Conservation (phyloP, 2,329 filamentous ascomycete species). For the Triangularia setosa region DNA sequence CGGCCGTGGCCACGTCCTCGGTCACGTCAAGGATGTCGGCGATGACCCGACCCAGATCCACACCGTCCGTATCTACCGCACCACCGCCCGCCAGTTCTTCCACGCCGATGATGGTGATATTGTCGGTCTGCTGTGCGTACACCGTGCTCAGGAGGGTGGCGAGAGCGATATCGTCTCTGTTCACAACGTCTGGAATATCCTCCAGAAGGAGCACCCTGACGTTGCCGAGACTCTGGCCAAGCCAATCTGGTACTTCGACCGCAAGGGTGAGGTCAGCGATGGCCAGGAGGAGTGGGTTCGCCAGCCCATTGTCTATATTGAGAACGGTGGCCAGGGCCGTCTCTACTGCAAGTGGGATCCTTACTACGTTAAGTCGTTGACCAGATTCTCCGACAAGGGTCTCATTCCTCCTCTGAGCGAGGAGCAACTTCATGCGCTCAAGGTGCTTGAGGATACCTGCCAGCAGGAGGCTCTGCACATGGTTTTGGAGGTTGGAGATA, state of each 20-base stretch:
- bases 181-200: conserved; percentile 76
- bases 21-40: conserved; percentile 84
- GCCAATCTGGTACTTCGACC: conserved; percentile 88
- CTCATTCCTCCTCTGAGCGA: conserved; percentile 68
- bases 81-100: conserved; percentile 80
- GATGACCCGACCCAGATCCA: conserved; percentile 79
- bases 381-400: conserved; percentile 68
- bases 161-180: conserved; percentile 78
- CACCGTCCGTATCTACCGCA: conserved; percentile 85
- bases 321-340: conserved; percentile 60
- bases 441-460: conserved; percentile 73
- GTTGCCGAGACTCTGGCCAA: conserved; percentile 70
- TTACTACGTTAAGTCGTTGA: conserved; percentile 76
- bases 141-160: conserved; percentile 73
- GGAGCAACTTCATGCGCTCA: conserved; percentile 64
- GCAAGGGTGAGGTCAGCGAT: conserved; percentile 74
- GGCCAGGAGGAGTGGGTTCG: conserved; percentile 73
- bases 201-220: conserved; percentile 72
- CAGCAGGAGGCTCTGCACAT: conserved; percentile 73
- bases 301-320: conserved; percentile 71
- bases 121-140: conserved; percentile 77
- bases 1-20: conserved; percentile 76
- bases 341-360: conserved; percentile 88
- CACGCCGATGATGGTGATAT: conserved; percentile 80
- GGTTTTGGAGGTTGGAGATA: conserved; percentile 81